These are phyloP conservation scores for Ettlia oleoabundans DNA, from an alignment of 139 green algal species.

Conservation along the genomic window DNA sequence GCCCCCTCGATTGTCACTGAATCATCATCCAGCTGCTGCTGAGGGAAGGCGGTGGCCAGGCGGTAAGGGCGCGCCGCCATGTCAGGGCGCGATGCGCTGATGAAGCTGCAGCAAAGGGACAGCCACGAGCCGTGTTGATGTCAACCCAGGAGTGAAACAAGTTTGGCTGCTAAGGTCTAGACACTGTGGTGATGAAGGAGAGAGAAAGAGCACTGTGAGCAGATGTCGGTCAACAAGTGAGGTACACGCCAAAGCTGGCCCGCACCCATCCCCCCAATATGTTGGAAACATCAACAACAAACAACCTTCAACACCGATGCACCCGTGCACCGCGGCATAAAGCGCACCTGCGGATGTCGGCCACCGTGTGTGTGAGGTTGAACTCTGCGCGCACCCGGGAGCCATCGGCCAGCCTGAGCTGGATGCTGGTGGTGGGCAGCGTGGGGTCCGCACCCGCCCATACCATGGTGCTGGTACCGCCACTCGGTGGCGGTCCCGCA, in stretches of 20 bases:
- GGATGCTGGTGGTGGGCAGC: slow-evolving; percentile 81
- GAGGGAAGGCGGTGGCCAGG: slow-evolving; percentile 80
- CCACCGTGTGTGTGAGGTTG: slow-evolving; percentile 83
- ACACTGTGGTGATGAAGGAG: not conserved
- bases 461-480: slow-evolving; percentile 14
- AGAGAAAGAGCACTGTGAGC: not conserved
- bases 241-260: no score
- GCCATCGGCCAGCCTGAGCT: slow-evolving; percentile 87
- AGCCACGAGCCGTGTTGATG: not conserved
- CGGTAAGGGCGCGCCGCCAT: slow-evolving; percentile 48
- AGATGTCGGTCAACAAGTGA: not conserved
- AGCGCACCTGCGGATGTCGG: slow-evolving; percentile 76
- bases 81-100: slow-evolving; percentile 73
- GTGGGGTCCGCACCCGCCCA: slow-evolving; percentile 80
- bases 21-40: slow-evolving; percentile 69
- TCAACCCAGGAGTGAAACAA: not conserved
- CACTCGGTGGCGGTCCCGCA: no score
- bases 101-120: slow-evolving; percentile 56
- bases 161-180: no score
- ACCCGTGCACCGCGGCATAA: not conserved
- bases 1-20: slow-evolving; percentile 74
- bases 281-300: no score
- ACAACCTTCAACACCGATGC: not conserved
- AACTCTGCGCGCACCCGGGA: slow-evolving; percentile 83
- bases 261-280: no score